Percentiles rank a stretch among this genome's conserved stretches.
Evolutionary conservation across 1,139 yeast genomes (phyloP).

Genomic region (Kodamaea arcana): DNA sequence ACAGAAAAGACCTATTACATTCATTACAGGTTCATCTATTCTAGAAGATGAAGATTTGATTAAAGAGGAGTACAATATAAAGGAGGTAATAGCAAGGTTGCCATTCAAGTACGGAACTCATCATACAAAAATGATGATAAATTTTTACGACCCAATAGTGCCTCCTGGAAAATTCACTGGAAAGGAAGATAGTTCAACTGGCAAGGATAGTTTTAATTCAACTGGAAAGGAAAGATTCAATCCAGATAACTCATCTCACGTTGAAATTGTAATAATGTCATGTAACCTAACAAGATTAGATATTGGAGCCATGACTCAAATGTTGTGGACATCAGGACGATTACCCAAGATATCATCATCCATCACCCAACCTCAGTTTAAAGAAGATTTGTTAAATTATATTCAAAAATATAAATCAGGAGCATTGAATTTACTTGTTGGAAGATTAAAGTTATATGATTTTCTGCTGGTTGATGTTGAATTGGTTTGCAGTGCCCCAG

Average conservation of each 20-base stretch:
- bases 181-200: neutral
- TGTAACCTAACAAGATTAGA: slow-evolving; percentile 55
- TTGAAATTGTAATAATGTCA: slow-evolving; percentile 56
- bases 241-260: too few relatives aligned
- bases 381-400: slow-evolving; percentile 39
- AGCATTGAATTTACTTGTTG: slow-evolving; percentile 25
- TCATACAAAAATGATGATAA: slow-evolving; percentile 66
- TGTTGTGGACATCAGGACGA: slow-evolving; percentile 59
- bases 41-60: slow-evolving; percentile 11
- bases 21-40: slow-evolving; percentile 29
- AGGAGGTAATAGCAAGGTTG: slow-evolving; percentile 28
- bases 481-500: slow-evolving; percentile 58
- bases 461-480: slow-evolving; percentile 48
- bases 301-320: slow-evolving; percentile 56
- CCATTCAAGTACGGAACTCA: slow-evolving; percentile 47
- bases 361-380: slow-evolving; percentile 17
- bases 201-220: too few relatives aligned
- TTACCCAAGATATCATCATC: slow-evolving; percentile 15
- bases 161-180: too few relatives aligned
- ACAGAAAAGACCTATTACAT: slow-evolving; percentile 21
- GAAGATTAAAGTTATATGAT: slow-evolving; percentile 29
- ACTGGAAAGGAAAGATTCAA: too few relatives aligned
- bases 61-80: slow-evolving; percentile 20
- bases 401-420: slow-evolving; percentile 36
- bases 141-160: slow-evolving; percentile 39